Evolutionary conservation across 768 basidiomycete genomes (phyloP).

Genomic region (Gloeostereum incarnatum): DNA sequence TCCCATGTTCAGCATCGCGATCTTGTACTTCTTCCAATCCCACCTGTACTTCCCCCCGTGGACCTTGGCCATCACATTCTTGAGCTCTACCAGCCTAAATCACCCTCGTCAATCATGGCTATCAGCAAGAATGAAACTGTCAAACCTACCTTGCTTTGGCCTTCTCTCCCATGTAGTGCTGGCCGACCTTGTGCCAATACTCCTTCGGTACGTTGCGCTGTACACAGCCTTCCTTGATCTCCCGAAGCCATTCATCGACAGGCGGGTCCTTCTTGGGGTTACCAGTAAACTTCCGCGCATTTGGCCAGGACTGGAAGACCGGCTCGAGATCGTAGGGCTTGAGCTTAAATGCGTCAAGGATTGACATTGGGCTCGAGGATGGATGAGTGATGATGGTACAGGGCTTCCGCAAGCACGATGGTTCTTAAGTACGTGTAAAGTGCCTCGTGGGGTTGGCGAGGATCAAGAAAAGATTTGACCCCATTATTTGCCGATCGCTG

Average conservation of each 20-base stretch:
- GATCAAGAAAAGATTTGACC: too few species aligned
- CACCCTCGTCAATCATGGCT: background rate
- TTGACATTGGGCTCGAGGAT: too few species aligned
- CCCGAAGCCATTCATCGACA: slow-evolving; percentile 65
- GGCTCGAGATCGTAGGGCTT: slow-evolving; percentile 72
- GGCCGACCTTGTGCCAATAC: slow-evolving; percentile 77
- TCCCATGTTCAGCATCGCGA: slow-evolving; percentile 75
- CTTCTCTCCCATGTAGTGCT: slow-evolving; percentile 64
- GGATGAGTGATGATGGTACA: too few species aligned
- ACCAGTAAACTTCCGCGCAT: slow-evolving; percentile 45
- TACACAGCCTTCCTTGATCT: slow-evolving; percentile 64
- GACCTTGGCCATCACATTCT: slow-evolving; percentile 63
- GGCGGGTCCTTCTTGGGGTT: slow-evolving; percentile 59
- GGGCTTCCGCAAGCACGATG: too few species aligned
- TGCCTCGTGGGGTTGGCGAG: too few species aligned
- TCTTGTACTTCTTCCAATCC: slow-evolving; percentile 78
- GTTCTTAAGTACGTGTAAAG: too few species aligned
- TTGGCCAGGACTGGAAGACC: slow-evolving; percentile 59
- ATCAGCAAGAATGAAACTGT: background rate
- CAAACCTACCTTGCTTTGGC: slow-evolving; percentile 44
- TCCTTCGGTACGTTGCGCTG: slow-evolving; percentile 68
- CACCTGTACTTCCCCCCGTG: slow-evolving; percentile 72
- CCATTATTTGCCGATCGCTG: too few species aligned
- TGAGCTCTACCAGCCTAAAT: slow-evolving; percentile 52
- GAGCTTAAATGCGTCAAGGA: slow-evolving; percentile 74